Evolutionary conservation across 768 basidiomycete species (phyloP).

Genomic region (Lyophyllum semitale): DNA sequence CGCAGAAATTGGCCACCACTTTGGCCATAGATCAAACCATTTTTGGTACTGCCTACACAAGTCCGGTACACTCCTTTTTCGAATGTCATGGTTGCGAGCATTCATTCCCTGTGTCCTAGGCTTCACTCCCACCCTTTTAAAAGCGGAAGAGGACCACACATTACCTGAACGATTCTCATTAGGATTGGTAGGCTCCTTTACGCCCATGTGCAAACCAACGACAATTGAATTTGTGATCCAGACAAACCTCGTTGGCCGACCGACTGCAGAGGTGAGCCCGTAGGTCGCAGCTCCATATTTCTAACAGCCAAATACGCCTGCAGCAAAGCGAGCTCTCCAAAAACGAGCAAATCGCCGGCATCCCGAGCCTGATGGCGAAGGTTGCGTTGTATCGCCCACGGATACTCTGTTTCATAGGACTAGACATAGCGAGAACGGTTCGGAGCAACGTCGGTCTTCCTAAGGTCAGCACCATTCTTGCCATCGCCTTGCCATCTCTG

Average conservation of each 20-base stretch:
- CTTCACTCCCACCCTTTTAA: slow-evolving; percentile 53
- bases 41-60: slow-evolving; percentile 76
- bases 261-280: slow-evolving; percentile 49
- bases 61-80: slow-evolving; percentile 47
- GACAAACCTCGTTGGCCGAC: slow-evolving; percentile 77
- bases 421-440: slow-evolving; percentile 53
- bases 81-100: background rate
- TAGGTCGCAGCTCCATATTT: background rate
- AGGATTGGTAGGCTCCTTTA: slow-evolving; percentile 57
- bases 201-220: background rate
- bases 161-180: slow-evolving; percentile 60
- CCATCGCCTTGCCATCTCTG: background rate
- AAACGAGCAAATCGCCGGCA: slow-evolving; percentile 52
- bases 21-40: slow-evolving; percentile 77
- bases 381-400: slow-evolving; percentile 56
- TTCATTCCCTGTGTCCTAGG: slow-evolving; percentile 35
- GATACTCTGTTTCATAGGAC: slow-evolving; percentile 79
- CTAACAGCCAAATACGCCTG: background rate
- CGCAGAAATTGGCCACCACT: slow-evolving; percentile 75
- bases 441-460: slow-evolving; percentile 26
- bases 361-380: slow-evolving; percentile 62
- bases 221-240: slow-evolving; percentile 24
- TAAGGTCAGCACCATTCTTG: slow-evolving; percentile 7
- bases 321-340: slow-evolving; percentile 60
- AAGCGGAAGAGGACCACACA: slow-evolving; percentile 59